phyloP scores from a whole-genome alignment of 306 rosid species.

The Lotus japonicus region DNA sequence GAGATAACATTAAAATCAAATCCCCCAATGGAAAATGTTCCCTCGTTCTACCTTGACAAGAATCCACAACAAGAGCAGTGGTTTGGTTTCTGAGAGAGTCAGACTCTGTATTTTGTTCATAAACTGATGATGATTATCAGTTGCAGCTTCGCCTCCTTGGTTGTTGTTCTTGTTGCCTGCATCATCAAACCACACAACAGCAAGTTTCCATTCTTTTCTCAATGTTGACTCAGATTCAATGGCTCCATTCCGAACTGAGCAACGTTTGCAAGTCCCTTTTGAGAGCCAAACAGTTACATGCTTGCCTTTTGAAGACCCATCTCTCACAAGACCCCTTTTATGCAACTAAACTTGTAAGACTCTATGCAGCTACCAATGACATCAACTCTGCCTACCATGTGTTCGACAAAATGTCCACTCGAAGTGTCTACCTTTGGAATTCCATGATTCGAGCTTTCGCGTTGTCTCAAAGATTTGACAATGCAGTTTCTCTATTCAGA shows the following conservation, averaged over 20 bases:
- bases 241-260: conserved; percentile 47
- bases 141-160: not conserved
- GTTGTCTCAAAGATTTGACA: conserved; percentile 32
- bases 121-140: not conserved
- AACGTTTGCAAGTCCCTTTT: conserved; percentile 44
- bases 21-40: too few species aligned
- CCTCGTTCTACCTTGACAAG: too few species aligned
- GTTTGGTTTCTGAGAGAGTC: too few species aligned
- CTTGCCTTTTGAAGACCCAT: conserved; percentile 44
- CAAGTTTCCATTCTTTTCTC: not conserved
- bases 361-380: conserved; percentile 39
- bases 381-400: conserved; percentile 43
- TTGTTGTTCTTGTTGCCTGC: not conserved
- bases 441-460: conserved; percentile 81
- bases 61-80: too few species aligned
- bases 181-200: not conserved
- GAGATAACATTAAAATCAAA: too few species aligned
- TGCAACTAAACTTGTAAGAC: conserved; percentile 54
- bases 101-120: too few species aligned
- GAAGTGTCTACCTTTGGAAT: conserved; percentile 76
- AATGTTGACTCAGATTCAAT: conserved; percentile 29
- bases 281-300: conserved; percentile 55
- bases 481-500: conserved; percentile 51
- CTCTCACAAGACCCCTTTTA: conserved; percentile 68
- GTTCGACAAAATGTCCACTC: conserved; percentile 54